These are phyloP conservation scores for Pythium scleroteichum DNA, from an alignment of 352 stramenopile species.

Conservation along the genomic window DNA sequence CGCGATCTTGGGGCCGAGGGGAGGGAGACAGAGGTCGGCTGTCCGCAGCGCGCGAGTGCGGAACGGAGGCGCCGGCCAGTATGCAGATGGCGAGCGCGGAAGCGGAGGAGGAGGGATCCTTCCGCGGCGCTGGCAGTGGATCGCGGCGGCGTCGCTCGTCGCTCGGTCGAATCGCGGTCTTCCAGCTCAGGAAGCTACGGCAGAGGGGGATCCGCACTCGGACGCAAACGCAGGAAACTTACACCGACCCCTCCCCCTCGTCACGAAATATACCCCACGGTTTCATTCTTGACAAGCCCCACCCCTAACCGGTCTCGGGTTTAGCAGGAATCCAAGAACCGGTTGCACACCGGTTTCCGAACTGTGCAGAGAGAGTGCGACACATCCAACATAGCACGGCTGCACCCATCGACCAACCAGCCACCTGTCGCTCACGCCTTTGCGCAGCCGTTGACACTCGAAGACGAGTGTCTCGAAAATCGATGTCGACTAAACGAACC, in stretches of 20 bases:
- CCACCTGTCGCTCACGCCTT: slow-evolving; percentile 1
- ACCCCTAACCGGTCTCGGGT: slow-evolving; percentile 26
- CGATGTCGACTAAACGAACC: too few relatives aligned
- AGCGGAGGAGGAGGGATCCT: neutral
- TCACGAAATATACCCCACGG: slow-evolving; percentile 23
- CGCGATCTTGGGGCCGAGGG: neutral
- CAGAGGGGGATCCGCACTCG: neutral
- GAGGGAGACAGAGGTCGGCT: neutral
- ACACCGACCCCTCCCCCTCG: slow-evolving; percentile 12
- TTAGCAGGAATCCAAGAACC: slow-evolving; percentile 6
- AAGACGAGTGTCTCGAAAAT: too few relatives aligned
- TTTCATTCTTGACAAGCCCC: neutral
- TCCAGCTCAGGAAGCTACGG: slow-evolving; percentile 3
- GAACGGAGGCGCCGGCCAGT: neutral
- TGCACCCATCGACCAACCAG: slow-evolving; percentile 11
- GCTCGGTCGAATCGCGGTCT: slow-evolving; percentile 5
- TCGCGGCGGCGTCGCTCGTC: slow-evolving; percentile 1
- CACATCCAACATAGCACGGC: neutral
- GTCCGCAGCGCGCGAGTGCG: slow-evolving; percentile 4
- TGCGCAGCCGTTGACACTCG: too few relatives aligned
- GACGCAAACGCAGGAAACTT: slow-evolving; percentile 15
- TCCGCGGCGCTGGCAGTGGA: neutral
- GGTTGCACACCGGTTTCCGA: slow-evolving; percentile 5
- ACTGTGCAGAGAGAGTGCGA: slow-evolving; percentile 11
- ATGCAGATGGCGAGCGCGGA: neutral